Evolutionary conservation across 176 grass and related monocot genomes (phyloP).

Genomic region (Olyra latifolia): DNA sequence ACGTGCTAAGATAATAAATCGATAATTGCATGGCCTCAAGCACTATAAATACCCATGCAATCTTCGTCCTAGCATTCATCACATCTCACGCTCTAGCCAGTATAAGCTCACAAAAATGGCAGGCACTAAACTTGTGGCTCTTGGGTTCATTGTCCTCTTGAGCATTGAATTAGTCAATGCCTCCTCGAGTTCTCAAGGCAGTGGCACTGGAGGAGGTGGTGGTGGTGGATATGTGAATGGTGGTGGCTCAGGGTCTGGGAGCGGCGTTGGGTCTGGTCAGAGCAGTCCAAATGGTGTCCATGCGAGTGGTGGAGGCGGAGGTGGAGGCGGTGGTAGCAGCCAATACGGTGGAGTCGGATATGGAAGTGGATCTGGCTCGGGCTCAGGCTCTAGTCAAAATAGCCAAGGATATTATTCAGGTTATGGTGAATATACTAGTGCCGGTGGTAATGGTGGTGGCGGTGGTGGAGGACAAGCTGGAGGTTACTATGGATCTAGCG

Average conservation of each 20-base stretch:
- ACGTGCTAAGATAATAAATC: neutral
- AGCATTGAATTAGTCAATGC: conserved; percentile 35
- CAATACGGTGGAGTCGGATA: neutral
- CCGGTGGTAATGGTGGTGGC: neutral
- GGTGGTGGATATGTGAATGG: conserved; percentile 20
- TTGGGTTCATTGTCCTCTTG: conserved; percentile 38
- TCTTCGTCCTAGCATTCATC: neutral
- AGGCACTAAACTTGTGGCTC: conserved; percentile 29
- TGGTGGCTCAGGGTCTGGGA: neutral
- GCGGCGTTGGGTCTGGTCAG: neutral
- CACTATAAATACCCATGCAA: conserved; percentile 24
- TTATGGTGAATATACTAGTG: neutral
- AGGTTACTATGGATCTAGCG: neutral
- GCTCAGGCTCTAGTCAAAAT: neutral
- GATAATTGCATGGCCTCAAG: neutral
- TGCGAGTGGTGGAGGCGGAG: conserved; percentile 14
- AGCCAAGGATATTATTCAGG: neutral
- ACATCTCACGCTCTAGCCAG: neutral
- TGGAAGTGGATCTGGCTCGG: conserved; percentile 6
- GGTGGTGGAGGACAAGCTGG: neutral
- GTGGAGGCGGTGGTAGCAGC: neutral
- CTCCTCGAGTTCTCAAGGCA: conserved; percentile 19
- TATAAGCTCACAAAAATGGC: conserved; percentile 18
- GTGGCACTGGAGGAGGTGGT: neutral
- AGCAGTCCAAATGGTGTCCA: neutral